These are phyloP conservation scores for Phytopythium oedochilum DNA, from an alignment of 352 stramenopile species.

Conservation along the genomic window DNA sequence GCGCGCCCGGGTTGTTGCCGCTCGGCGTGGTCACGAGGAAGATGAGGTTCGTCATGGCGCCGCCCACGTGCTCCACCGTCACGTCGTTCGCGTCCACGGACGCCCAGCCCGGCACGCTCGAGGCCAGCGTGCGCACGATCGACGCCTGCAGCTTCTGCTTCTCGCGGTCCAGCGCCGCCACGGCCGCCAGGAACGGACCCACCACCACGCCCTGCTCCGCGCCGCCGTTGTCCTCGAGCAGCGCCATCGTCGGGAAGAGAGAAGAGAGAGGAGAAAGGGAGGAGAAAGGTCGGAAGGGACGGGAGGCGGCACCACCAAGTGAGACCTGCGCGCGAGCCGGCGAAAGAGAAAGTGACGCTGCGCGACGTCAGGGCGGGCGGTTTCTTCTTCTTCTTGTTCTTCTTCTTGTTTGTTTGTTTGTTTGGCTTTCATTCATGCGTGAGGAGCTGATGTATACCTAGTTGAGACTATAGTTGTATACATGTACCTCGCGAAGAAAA, in stretches of 20 bases:
- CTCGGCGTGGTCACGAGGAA: conserved; percentile 69
- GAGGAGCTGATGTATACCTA: no score
- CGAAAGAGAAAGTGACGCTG: background rate
- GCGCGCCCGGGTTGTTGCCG: conserved; percentile 55
- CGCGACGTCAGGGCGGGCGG: background rate
- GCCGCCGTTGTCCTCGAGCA: background rate
- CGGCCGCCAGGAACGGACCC: conserved; percentile 46
- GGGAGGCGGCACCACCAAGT: no score
- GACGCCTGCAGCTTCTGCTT: conserved; percentile 69
- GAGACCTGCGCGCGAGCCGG: background rate
- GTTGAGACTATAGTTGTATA: no score
- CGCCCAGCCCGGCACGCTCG: conserved; percentile 56
- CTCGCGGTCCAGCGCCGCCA: conserved; percentile 52
- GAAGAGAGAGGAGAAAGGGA: background rate
- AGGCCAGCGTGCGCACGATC: conserved; percentile 47
- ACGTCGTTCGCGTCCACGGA: conserved; percentile 49
- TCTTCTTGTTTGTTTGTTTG: background rate
- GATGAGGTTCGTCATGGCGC: conserved; percentile 86
- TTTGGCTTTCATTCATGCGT: no score
- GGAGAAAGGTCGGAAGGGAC: background rate
- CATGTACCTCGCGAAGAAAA: background rate
- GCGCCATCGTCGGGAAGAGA: background rate
- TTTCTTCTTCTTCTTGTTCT: background rate
- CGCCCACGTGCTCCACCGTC: conserved; percentile 60
- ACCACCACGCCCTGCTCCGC: conserved; percentile 30